Evolutionary conservation across 148 eudicot species (phyloP), one percentile per base, ranked within the genome.

Genomic region (Suaeda aralocaspica): DNA sequence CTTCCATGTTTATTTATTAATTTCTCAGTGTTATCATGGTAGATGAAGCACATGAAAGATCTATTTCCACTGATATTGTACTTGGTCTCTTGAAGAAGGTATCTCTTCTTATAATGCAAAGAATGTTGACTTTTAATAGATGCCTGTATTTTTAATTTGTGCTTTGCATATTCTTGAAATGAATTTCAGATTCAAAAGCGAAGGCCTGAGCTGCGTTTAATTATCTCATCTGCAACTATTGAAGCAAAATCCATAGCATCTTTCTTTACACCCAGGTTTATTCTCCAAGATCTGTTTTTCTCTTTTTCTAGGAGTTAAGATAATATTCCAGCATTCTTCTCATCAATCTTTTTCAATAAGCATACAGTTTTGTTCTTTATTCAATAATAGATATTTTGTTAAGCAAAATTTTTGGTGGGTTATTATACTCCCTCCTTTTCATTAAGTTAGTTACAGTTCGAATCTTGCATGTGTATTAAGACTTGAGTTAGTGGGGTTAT

Each of bases 1-100:
- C 31, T 50, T 49, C 56, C 44, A 61, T 41, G 8, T 63, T 53
- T 66, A 63, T 58, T 15, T 5, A 44, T 34, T 75, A 52, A 56
- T 63, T 42, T 50, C 64, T 68, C 77, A 95, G 99, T 81, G 89
- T 91, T 36, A 82, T 95, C 79, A 95, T 95, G 97, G 93, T 95
- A 72, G 99, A 95, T 77, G 99, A 95, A 86, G 99, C 99, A 77
- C 99, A 95, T 79, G 99, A 95, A 82, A 81, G 99, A 79, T 91
- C 99, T 51, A 85, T 95, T 71, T 82, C 99, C 52, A 95, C 99
- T 1, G 97, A 95, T 79, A 83, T 91, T 57, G 82, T 95, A 53
- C 83, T 95, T 10, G 99, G 99, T 77, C 91, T 95, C 26, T 83
- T 95, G 55, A 95, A 86, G 78, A 95, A 95, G 99, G 99, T 95